Conservation (phyloP, 306 rosid genomes). For the Adenanthera pavonina region DNA sequence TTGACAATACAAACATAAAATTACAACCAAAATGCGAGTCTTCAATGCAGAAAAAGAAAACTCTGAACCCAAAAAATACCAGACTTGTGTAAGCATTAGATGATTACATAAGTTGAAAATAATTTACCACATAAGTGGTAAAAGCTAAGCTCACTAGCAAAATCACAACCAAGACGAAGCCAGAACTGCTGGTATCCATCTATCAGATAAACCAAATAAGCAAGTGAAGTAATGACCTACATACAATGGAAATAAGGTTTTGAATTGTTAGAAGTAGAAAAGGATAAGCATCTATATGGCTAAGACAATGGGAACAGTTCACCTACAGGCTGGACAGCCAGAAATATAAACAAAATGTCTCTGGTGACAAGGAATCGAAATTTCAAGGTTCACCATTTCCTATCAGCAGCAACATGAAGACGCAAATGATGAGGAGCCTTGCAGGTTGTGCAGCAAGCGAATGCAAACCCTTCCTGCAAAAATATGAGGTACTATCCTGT, state of each 20-base stretch:
- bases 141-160: constrained; percentile 80
- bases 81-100: constrained; percentile 11
- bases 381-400: constrained; percentile 98
- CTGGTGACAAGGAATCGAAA: constrained; percentile 96
- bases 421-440: constrained; percentile 96
- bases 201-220: constrained; percentile 65
- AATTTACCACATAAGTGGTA: constrained; percentile 87
- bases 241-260: constrained; percentile 31
- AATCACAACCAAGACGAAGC: constrained; percentile 92
- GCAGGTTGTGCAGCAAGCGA: constrained; percentile 98
- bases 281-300: neutral
- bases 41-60: constrained; percentile 18
- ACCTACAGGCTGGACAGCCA: constrained; percentile 88
- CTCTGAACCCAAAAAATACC: neutral
- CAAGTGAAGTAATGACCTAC: constrained; percentile 75
- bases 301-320: constrained; percentile 35
- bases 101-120: constrained; percentile 33
- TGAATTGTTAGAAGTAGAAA: constrained; percentile 1
- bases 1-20: constrained; percentile 41
- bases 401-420: constrained; percentile 90
- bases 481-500: constrained; percentile 34
- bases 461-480: constrained; percentile 98
- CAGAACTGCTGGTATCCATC: constrained; percentile 84
- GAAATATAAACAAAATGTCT: constrained; percentile 89
- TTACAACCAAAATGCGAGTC: constrained; percentile 2